Conservation (phyloP, 2,329 filamentous ascomycete species). For the Trichoderma gracile region DNA sequence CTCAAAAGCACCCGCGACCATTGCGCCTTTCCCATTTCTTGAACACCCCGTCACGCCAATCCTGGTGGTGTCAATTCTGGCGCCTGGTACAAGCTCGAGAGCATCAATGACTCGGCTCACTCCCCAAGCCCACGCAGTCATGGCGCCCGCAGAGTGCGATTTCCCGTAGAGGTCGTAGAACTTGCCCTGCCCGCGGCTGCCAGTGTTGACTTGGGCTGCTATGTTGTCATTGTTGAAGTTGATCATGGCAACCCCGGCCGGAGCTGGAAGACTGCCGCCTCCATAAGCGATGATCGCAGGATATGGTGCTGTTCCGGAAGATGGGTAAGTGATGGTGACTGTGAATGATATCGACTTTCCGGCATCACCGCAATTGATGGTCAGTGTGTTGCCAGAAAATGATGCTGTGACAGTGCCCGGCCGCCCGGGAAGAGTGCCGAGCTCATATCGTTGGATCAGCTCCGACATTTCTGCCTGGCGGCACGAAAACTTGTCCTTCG, state of each 20-base stretch:
- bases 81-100: not conserved
- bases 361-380: conserved; percentile 1
- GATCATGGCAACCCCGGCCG: conserved; percentile 11
- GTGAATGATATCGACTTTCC: conserved; percentile 14
- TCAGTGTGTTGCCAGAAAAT: conserved; percentile 17
- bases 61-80: conserved; percentile 10
- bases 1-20: conserved; percentile 11
- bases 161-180: conserved; percentile 11
- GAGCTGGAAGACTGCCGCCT: conserved; percentile 14
- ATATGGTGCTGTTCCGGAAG: conserved; percentile 9
- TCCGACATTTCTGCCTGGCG: conserved; percentile 9
- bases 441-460: conserved; percentile 13
- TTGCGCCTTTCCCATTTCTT: conserved; percentile 10
- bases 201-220: conserved; percentile 10
- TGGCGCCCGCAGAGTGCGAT: not conserved
- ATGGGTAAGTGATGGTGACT: conserved; percentile 13
- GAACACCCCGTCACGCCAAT: conserved; percentile 17
- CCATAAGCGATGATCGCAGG: conserved; percentile 12
- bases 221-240: conserved; percentile 19
- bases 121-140: conserved; percentile 21
- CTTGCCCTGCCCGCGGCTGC: conserved; percentile 13
- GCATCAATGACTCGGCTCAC: conserved; percentile 19
- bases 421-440: conserved; percentile 10
- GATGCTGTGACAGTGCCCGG: not conserved
- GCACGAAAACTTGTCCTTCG: conserved; percentile 2